phyloP scores from a whole-genome alignment of 2,329 filamentous ascomycete genomes.

The Albifimbria verrucaria region DNA sequence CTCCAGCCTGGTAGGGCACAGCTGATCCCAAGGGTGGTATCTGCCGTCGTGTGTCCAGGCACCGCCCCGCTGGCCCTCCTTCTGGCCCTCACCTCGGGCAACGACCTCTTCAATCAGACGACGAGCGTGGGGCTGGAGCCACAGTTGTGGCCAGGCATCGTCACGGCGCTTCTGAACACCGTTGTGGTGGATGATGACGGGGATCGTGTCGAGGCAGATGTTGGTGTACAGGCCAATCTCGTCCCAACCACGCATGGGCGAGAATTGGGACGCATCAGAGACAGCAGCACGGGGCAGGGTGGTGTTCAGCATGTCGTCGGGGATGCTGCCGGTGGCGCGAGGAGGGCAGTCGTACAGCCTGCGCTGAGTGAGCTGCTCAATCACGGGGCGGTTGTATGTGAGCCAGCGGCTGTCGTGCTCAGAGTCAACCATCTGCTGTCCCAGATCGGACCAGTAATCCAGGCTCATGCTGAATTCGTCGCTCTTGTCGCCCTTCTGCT shows the following conservation, averaged over 20 bases:
- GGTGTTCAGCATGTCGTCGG: conserved; percentile 2
- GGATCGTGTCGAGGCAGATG: conserved; percentile 22
- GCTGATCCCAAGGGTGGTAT: conserved; percentile 15
- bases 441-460: conserved; percentile 24
- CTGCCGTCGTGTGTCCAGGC: conserved; percentile 13
- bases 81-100: not conserved
- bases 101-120: conserved; percentile 1
- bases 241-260: conserved; percentile 15
- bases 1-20: conserved; percentile 20
- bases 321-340: conserved; percentile 4
- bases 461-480: conserved; percentile 23
- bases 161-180: conserved; percentile 13
- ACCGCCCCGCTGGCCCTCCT: conserved; percentile 4
- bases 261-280: conserved; percentile 5
- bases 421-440: conserved; percentile 20
- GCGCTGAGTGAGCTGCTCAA: conserved; percentile 15
- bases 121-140: conserved; percentile 2
- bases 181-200: conserved; percentile 26
- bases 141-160: conserved; percentile 1
- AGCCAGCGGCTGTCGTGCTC: conserved; percentile 19
- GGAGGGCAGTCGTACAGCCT: conserved; percentile 19
- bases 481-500: conserved; percentile 14
- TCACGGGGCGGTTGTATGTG: conserved; percentile 14
- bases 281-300: conserved; percentile 8
- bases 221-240: conserved; percentile 23